Evolutionary conservation across 2,329 filamentous ascomycete species (phyloP), one percentile per base, ranked within the genome.

Genomic region (Dactylella cylindrospora): DNA sequence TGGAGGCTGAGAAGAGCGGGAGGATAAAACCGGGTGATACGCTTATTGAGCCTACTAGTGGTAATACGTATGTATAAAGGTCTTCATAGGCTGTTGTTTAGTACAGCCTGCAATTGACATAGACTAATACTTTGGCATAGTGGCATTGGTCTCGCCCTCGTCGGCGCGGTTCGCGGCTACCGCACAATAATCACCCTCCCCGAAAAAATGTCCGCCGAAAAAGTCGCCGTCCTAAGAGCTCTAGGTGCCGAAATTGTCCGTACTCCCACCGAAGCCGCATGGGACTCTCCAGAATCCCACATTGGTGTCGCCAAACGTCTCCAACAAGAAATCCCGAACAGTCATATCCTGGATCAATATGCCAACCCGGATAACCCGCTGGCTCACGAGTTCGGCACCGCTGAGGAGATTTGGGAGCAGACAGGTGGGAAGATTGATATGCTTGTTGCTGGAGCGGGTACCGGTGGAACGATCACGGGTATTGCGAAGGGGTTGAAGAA

Each of bases 171-270:
- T 71, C 97, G 96, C 78, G 91, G 90, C 67, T 98, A 97, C 80
- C 91, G 91, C 75, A 94, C 90, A 32, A 97, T 98, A 75, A 98
- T 98, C 74, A 98, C 93, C 8, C 82, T 98, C 38, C 93, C 93
- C 45, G 93, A 98, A 77, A 98, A 98, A 79, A 98, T 98, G 93
- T 96, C 90, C 1, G 87, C 90, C 40, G 93, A 98, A 76, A 98
- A 98, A 76, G 93, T 98, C 31, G 86, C 91, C 1, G 93, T 98
- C 22, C 80, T 98, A 65, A 87, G 90, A 69, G 91, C 93, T 23
- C 81, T 98, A 46, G 91, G 91, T 66, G 93, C 93, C 33, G 96
- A 94, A 71, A 97, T 98, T 74, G 96, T 98, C 73, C 85, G 93
- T 50, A 98, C 93, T 3, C 93, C 93, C 19, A 98, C 90, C 26